These are phyloP conservation scores for Penicillium crustosum DNA, from an alignment of 2,329 filamentous ascomycete genomes.

Conservation along the genomic window DNA sequence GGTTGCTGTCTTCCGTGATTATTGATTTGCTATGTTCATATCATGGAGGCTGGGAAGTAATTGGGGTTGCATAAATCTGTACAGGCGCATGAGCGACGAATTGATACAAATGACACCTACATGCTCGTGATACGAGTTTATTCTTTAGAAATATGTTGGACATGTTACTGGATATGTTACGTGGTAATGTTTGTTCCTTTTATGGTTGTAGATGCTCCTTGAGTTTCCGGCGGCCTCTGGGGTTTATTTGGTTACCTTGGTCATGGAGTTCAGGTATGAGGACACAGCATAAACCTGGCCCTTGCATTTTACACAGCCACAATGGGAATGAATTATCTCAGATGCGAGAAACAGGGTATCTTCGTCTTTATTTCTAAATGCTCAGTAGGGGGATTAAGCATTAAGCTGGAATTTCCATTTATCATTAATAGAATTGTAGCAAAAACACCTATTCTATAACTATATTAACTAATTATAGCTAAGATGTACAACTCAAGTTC, in stretches of 20 bases:
- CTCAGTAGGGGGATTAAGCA: not conserved
- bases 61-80: conserved; percentile 6
- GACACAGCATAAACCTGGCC: not conserved
- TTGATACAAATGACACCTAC: not conserved
- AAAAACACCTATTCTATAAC: no score
- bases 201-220: not conserved
- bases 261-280: not conserved
- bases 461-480: no score
- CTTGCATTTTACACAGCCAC: not conserved
- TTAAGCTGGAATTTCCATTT: not conserved
- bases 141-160: not conserved
- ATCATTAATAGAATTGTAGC: not conserved
- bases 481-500: not conserved
- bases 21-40: conserved; percentile 44
- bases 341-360: not conserved
- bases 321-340: not conserved
- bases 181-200: not conserved
- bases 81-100: conserved; percentile 10
- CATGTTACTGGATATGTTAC: not conserved
- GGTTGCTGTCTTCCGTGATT: conserved; percentile 79
- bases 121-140: not conserved
- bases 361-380: not conserved
- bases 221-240: no score
- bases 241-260: not conserved
- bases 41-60: not conserved